These are phyloP conservation scores for Penicillium goetzii DNA, from an alignment of 495 filamentous ascomycete genomes.

Conservation along the genomic window DNA sequence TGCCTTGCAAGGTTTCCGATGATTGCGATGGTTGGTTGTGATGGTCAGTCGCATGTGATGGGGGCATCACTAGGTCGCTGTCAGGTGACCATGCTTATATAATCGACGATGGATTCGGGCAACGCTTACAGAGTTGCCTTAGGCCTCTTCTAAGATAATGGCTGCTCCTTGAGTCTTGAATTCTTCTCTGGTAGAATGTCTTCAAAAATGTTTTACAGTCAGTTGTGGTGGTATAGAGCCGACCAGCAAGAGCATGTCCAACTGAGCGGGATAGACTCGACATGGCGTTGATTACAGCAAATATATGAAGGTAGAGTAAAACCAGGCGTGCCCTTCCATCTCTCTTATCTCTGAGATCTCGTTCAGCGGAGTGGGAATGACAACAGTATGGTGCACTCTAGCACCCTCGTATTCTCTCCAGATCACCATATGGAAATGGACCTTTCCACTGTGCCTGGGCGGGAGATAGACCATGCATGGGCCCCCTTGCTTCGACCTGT, in stretches of 20 bases:
- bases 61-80: conserved; percentile 7
- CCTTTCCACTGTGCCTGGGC: not conserved
- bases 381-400: not conserved
- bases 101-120: conserved; percentile 2
- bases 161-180: too few relatives aligned
- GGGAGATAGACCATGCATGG: conserved; percentile 1
- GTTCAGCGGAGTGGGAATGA: not conserved
- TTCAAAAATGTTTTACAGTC: not conserved
- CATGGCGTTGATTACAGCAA: not conserved
- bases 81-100: conserved; percentile 20
- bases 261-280: not conserved
- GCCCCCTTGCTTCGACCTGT: conserved; percentile 1
- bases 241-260: not conserved
- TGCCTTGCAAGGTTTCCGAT: conserved; percentile 9
- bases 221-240: not conserved
- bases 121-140: too few relatives aligned
- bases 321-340: not conserved
- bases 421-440: not conserved
- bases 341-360: not conserved
- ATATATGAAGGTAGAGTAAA: not conserved
- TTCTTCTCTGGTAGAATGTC: too few relatives aligned
- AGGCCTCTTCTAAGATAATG: too few relatives aligned
- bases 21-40: not conserved
- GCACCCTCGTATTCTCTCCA: conserved; percentile 1
- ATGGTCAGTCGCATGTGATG: conserved; percentile 15